phyloP scores from a whole-genome alignment of 2,329 filamentous ascomycete genomes.

The Neopestalotiopsis clavispora region DNA sequence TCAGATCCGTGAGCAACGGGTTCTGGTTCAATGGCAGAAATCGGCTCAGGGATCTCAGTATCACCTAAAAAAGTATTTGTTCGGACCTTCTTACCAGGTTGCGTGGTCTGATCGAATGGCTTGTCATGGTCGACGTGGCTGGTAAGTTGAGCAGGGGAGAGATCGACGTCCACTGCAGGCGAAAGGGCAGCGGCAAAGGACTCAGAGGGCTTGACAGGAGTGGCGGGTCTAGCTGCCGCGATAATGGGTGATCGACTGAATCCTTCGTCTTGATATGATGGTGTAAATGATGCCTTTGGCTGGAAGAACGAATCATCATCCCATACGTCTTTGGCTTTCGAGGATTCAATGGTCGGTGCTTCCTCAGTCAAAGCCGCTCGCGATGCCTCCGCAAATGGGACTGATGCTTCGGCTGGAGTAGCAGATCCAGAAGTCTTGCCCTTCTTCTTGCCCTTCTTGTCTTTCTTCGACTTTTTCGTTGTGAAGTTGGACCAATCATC shows the following conservation, averaged over 20 bases:
- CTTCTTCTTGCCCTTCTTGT: conserved; percentile 32
- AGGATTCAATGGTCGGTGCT: conserved; percentile 26
- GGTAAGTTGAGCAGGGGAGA: conserved; percentile 39
- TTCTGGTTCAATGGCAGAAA: conserved; percentile 30
- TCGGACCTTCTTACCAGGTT: conserved; percentile 41
- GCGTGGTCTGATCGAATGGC: conserved; percentile 40
- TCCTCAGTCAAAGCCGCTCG: conserved; percentile 21
- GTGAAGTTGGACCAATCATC: conserved; percentile 13
- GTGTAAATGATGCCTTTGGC: conserved; percentile 24
- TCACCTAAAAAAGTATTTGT: conserved; percentile 31
- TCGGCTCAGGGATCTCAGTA: conserved; percentile 31
- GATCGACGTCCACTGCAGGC: conserved; percentile 28
- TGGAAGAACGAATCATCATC: conserved; percentile 32
- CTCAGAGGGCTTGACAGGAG: background rate
- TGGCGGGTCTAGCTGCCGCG: background rate
- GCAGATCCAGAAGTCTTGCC: conserved; percentile 20
- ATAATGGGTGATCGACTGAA: background rate
- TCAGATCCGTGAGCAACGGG: conserved; percentile 30
- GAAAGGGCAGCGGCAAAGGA: conserved; percentile 21
- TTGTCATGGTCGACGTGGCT: conserved; percentile 42
- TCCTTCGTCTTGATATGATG: background rate
- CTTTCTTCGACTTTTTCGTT: conserved; percentile 25
- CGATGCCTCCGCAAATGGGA: conserved; percentile 9
- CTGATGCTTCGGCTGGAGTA: conserved; percentile 23
- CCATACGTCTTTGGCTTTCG: conserved; percentile 29